Percentiles rank a stretch among this genome's conserved stretches.
These are phyloP conservation scores for Anthracocystis panici-leucophaei DNA, from an alignment of 1,284 basidiomycete species.

Conservation along the genomic window DNA sequence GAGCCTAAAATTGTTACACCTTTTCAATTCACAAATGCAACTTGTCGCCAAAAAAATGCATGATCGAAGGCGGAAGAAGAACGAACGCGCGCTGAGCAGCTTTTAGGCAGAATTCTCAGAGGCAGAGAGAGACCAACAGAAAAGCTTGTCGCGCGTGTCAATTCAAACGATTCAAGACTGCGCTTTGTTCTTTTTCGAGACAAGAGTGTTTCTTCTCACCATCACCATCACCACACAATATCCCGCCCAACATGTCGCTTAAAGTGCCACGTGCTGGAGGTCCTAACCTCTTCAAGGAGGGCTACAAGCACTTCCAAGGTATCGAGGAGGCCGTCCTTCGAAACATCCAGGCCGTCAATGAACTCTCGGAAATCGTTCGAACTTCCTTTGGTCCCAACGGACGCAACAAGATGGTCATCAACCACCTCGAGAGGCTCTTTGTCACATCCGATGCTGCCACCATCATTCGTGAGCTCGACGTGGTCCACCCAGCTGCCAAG, in stretches of 20 bases:
- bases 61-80: slow-evolving; percentile 50
- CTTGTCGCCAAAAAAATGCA: neutral
- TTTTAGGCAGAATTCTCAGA: neutral
- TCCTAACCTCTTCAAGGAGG: slow-evolving; percentile 86
- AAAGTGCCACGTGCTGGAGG: slow-evolving; percentile 92
- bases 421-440: slow-evolving; percentile 90
- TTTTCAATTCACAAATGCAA: no score
- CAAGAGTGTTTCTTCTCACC: slow-evolving; percentile 17
- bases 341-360: slow-evolving; percentile 94
- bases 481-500: slow-evolving; percentile 97
- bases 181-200: slow-evolving; percentile 7
- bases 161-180: neutral
- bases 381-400: slow-evolving; percentile 97
- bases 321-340: slow-evolving; percentile 86
- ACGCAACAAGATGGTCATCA: slow-evolving; percentile 69
- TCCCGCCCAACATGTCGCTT: slow-evolving; percentile 78
- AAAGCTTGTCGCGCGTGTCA: slow-evolving; percentile 4
- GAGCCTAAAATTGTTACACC: neutral
- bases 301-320: slow-evolving; percentile 81
- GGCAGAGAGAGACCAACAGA: slow-evolving; percentile 1
- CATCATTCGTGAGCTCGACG: slow-evolving; percentile 97
- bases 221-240: neutral
- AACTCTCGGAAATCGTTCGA: slow-evolving; percentile 92
- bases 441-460: slow-evolving; percentile 99
- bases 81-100: slow-evolving; percentile 30